Evolutionary conservation across 2,329 filamentous ascomycete species (phyloP), one percentile per base, ranked within the genome.

Genomic region (Aureobasidium uvarum): DNA sequence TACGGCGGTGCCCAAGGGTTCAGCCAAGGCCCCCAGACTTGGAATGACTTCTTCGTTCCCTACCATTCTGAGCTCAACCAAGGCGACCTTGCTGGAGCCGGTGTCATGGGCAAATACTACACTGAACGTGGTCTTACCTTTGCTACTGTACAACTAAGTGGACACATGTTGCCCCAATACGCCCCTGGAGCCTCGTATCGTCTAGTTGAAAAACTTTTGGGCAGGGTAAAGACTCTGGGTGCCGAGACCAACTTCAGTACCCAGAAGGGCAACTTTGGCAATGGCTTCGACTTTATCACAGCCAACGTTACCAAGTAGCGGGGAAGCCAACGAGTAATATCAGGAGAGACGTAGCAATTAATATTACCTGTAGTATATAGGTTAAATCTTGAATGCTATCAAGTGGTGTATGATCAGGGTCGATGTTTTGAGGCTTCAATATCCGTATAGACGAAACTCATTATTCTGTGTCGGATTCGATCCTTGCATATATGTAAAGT

Each of bases 81-180:
- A 1, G 76, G 76, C 14, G 80, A 79, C n/a, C 74, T 83, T 20
- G 85, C 86, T 0, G 89, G 82, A 0, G 80, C 83, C 1, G 91
- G 91, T 1, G 81, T 89, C 1, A 81, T 92, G 74, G 92, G 92
- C 0, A 86, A 84, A 0, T 83, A 84, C 18, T 86, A 90, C 70
- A 88, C 86, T 0, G 92, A 96, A 80, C 82, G 91, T 48, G 89
- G 90, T 0, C 77, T 96, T 54, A 95, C 90, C 0, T 90, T 85
- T 69, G 86, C 87, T 2, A 83, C 84, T 38, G 81, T 92, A 64
- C 81, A 84, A 45, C 73, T 88, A 13, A 79, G 82, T 0, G 91
- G 91, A 0, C 88, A 93, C 76, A 89, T 87, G 82, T 77, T 84
- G 6, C 83, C 84, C 0, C 85, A 90, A 75, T 92, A 90, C 71